phyloP scores from a whole-genome alignment of 192 early-diverging fungal species.

The Coemansia sp. region DNA sequence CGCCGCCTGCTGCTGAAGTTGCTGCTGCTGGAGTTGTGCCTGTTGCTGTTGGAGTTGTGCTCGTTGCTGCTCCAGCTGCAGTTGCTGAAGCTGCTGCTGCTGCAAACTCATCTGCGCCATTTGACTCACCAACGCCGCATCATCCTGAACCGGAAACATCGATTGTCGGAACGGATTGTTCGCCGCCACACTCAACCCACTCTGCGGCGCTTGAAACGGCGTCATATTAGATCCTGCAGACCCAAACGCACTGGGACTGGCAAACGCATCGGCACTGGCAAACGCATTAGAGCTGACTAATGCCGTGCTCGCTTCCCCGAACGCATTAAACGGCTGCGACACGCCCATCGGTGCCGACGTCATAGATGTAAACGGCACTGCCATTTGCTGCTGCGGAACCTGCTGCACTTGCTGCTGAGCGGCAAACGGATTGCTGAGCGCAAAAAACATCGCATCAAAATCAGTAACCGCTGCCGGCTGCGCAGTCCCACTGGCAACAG shows the following conservation, averaged over 20 bases:
- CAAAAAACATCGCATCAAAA: conserved; percentile 44
- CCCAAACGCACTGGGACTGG: conserved; percentile 7
- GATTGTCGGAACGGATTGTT: conserved; percentile 55
- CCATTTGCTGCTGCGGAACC: conserved; percentile 11
- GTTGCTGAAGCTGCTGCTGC: conserved; percentile 16
- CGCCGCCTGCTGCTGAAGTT: conserved; percentile 18
- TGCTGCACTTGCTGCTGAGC: conserved; percentile 20
- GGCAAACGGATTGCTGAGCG: conserved; percentile 48
- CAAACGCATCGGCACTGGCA: not conserved
- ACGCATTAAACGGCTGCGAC: conserved; percentile 24
- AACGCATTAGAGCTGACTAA: conserved; percentile 5
- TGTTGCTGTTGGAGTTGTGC: conserved; percentile 16
- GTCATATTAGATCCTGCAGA: not conserved
- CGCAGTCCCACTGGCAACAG: not conserved
- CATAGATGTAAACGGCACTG: not conserved
- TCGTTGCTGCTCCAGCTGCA: conserved; percentile 27
- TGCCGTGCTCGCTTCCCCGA: conserved; percentile 7
- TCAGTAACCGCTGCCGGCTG: conserved; percentile 16
- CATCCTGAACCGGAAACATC: conserved; percentile 36
- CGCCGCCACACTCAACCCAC: conserved; percentile 23
- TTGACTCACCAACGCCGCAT: conserved; percentile 19
- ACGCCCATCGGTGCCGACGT: not conserved
- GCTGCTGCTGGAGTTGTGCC: conserved; percentile 9
- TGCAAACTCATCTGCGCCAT: conserved; percentile 42
- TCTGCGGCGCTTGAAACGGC: conserved; percentile 9